Percentiles rank a stretch among this genome's conserved stretches.
phyloP scores from a whole-genome alignment of 2,329 filamentous ascomycete species.

The Aspergillus sclerotialis region DNA sequence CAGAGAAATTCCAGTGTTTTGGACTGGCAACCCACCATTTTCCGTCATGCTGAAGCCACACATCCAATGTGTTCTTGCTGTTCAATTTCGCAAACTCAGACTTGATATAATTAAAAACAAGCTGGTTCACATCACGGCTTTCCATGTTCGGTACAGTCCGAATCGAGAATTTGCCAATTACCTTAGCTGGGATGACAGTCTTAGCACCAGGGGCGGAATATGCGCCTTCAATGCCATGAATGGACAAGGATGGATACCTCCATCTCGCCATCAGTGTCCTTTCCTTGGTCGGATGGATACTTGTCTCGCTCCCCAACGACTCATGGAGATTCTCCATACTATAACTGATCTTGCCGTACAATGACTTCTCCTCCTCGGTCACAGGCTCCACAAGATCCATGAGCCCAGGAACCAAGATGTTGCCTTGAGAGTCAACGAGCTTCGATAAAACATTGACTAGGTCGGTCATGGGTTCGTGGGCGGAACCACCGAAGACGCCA shows the following conservation, averaged over 20 bases:
- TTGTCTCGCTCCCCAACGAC: constrained; percentile 80
- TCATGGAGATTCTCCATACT: constrained; percentile 94
- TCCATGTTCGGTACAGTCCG: constrained; percentile 97
- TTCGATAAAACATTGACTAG: constrained; percentile 73
- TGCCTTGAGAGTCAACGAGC: constrained; percentile 82
- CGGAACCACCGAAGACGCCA: constrained; percentile 92
- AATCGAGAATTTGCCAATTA: constrained; percentile 97
- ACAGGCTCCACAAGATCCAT: constrained; percentile 87
- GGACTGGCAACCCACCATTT: constrained; percentile 99
- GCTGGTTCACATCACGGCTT: constrained; percentile 76
- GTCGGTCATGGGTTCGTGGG: constrained; percentile 98
- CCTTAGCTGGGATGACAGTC: constrained; percentile 97
- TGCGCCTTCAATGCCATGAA: constrained; percentile 92
- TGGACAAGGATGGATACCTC: constrained; percentile 86
- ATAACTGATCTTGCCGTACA: constrained; percentile 90
- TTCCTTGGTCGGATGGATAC: constrained; percentile 84
- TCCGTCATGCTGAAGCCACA: constrained; percentile 77
- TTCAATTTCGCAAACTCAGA: constrained; percentile 77
- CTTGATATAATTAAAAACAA: constrained; percentile 77
- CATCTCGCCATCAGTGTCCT: constrained; percentile 90
- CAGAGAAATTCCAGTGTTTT: constrained; percentile 98
- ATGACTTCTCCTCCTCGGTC: constrained; percentile 72
- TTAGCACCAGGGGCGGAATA: constrained; percentile 92
- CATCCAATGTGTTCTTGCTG: constrained; percentile 86
- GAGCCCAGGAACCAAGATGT: constrained; percentile 90